Base-by-base conservation (phyloP, 768 basidiomycete genomes). In the Lentinula edodes region DNA sequence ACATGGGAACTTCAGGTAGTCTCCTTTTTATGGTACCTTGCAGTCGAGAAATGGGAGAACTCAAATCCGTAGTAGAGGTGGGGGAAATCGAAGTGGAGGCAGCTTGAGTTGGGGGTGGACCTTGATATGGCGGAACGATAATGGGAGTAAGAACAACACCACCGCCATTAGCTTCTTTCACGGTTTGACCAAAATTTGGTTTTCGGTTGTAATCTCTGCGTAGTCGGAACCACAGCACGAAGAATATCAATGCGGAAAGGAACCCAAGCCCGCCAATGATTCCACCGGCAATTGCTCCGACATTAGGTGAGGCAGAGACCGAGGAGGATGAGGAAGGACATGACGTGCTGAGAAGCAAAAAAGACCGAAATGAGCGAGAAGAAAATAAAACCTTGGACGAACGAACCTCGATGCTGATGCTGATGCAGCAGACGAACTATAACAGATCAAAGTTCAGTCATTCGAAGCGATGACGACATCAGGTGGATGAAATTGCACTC, bases 251-350 rank as follows among this genome's bases (percentile, higher is more conserved):
- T 4, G 36, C 53, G 9, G 36, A 54, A 7, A 54, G 36, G 18
- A 54, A 54, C n/a, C 53, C 53, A 20, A 54, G 53, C 13, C 53
- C 53, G 18, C 53, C 53, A 38, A 54, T 39, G n/a, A 54, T 23
- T 39, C 53, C 53, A 8, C 53, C 53, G 0, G 15, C 35, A 10
- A 54, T 18, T 5, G 53, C 53, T 38, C 53, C 53, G 6, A 20
- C 18, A 39, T 23, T 54, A 9, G 53, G 20, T 10, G 53, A 41
- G 20, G 5, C n/a, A 8, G 53, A 20, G 8, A 9, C 5, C 15
- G 35, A n/a, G 23, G 53, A 54, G 6, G 38, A 16, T 6, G 53
- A 35, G 34, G 32, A 9, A 4, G 53, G 20, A 54, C 35, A 39
- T 38, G 35, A 54, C 7, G 53, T 39, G 36, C 53, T 54, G 38